Percentiles rank a stretch among this genome's conserved stretches.
Conservation (phyloP, 805 yeast genomes). For the Candida cerambycidarum region DNA sequence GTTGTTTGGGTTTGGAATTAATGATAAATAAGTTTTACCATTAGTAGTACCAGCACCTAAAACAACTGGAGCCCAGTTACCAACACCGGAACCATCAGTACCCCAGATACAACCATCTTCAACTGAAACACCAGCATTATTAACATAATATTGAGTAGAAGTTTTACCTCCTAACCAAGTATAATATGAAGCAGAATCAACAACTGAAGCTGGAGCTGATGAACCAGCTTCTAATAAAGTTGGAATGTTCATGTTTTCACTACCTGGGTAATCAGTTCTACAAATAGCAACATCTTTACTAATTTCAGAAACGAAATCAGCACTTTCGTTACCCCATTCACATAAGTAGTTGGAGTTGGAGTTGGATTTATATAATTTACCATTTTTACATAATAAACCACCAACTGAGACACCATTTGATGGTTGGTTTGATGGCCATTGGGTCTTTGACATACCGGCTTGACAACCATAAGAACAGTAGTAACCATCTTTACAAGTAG, state of each 20-base stretch:
- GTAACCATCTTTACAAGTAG: constrained; percentile 80
- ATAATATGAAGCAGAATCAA: constrained; percentile 75
- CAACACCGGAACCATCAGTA: constrained; percentile 68
- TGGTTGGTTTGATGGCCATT: constrained; percentile 93
- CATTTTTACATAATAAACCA: constrained; percentile 83
- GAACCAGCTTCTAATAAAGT: constrained; percentile 74
- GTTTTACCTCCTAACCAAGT: constrained; percentile 78
- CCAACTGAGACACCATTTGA: constrained; percentile 88
- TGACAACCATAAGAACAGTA: constrained; percentile 98
- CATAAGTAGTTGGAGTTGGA: constrained; percentile 63
- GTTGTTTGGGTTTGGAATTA: constrained; percentile 96
- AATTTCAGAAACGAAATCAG: constrained; percentile 65
- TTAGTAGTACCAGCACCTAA: constrained; percentile 85
- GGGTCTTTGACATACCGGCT: constrained; percentile 98
- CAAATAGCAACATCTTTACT: constrained; percentile 78
- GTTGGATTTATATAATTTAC: constrained; percentile 83
- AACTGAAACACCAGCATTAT: constrained; percentile 88
- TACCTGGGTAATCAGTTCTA: constrained; percentile 99
- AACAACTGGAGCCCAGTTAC: constrained; percentile 98
- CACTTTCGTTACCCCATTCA: constrained; percentile 79
- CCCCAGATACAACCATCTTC: constrained; percentile 98
- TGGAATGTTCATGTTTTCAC: constrained; percentile 97
- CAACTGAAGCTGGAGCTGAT: constrained; percentile 70
- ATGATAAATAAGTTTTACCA: constrained; percentile 73
- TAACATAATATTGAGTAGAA: constrained; percentile 95